Evolutionary conservation across 2,329 filamentous ascomycete species (phyloP), one percentile per base, ranked within the genome.

Genomic region (Geosmithia putterillii): DNA sequence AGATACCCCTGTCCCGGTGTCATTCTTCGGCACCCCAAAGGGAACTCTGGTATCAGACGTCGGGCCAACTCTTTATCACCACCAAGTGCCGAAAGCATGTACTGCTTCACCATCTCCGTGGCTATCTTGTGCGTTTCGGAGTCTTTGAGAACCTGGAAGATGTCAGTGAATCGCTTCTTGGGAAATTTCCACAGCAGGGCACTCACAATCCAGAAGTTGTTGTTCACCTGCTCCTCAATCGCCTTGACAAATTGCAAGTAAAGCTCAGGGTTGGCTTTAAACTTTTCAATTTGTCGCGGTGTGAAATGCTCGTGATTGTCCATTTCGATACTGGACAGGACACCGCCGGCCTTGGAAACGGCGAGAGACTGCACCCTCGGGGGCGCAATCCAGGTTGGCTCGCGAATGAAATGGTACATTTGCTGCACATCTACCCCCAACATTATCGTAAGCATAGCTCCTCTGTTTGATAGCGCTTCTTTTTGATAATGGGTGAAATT

Each of bases 221-320:
- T 12, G 23, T 34, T 42, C 10, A 42, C 40, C 9, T 42, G 22
- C 3, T 20, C 14, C 40, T 42, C 40, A 12, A 42, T 42, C 15
- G 17, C 15, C 25, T 42, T 42, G 4, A 42, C 28, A 1, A 42
- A 42, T 23, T 54, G 56, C 2, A 59, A 58, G 51, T 73, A 74
- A n/a, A 69, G 64, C 1, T 56, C 61, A 0, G 65, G 62, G 45
- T 73, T 65, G 2, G 56, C 54, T 46, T 64, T 62, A 54, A 75
- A 74, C 41, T 56, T 65, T 39, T 65, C 62, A 25, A 73, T 69
- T 46, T 72, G 70, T 2, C 36, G 42, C 5, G 40, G 15, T n/a
- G 47, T 50, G 38, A 55, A 56, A 20, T 53, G 45, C 15, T 51
- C 50, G 7, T 52, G 20, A 3, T 44, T 40, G 40, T 54, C 51